Base-by-base conservation (phyloP, 768 basidiomycete genomes). In the Tricholoma saponaceum region DNA sequence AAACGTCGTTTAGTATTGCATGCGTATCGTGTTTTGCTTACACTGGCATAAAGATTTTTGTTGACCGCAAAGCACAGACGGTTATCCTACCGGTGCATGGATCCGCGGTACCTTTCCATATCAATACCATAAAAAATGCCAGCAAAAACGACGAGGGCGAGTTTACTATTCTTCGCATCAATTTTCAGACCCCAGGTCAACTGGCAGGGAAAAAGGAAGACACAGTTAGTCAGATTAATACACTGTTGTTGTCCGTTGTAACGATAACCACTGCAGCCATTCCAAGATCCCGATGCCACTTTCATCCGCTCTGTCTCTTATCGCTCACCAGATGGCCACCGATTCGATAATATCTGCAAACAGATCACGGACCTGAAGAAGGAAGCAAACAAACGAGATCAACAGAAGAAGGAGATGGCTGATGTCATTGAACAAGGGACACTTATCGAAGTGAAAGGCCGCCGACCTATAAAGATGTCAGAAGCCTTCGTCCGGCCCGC, bases 141-240 rank as follows among this genome's bases (percentile, higher is more conserved):
- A 95, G 90, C 78, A 98, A 98, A 76, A 97, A 84, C 61, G 96
- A 99, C 61, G 97, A 98, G 72, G 92, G 91, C 5, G 94, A 98
- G 52, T 91, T 87, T 69, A 95, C 95, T 0, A 93, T 92, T 66
- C 81, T 99, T 54, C 85, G 97, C 2, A 94, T 99, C 72, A 98
- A 98, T 73, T 98, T 98, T 76, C 95, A 98, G 71, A 97, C 96
- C 0, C 97, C 97, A 10, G 97, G 97, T 51, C 95, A 98, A 67
- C 84, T 98, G 23, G 90, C 94, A 0, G 96, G 97, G 25, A 98
- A 96, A 78, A 98, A 99, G 74, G 97, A 99, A 69, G 97, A 98
- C 62, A 98, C 94, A 59, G 94, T 95, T 60, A 65, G 73, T 66
- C 10, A 25, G 2, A 20, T 60, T 32, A 22, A 28, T 18, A 18